Evolutionary conservation across 805 yeast species (phyloP), one percentile per base, ranked within the genome.

Genomic region (Huiozyma sinensis): DNA sequence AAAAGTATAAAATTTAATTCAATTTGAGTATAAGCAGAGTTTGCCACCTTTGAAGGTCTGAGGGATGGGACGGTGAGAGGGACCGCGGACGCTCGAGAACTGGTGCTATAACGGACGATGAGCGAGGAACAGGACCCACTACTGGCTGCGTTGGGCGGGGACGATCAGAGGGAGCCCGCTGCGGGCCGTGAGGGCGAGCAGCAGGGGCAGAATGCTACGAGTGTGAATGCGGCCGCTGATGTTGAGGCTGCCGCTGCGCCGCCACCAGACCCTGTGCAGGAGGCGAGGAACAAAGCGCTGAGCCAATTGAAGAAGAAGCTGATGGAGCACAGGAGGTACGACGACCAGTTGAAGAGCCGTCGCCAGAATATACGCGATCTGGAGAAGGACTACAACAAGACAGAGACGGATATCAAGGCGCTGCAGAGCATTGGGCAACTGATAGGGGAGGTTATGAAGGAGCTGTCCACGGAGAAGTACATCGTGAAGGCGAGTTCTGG

Each of bases 401-500:
- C 98, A 1, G 99, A 92, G 63, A 86, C 88, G 54, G 98, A 92
- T 57, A 92, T 92, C 64, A 90, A 88, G 67, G 97, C 97, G 12
- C 72, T 92, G 52, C 98, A 92, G 66, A 82, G 94, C 50, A 95
- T 92, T 49, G 98, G 98, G 4, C 98, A 92, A 66, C 80, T 92
- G 59, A 84, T 92, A 52, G 98, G 98, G 45, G 98, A 92, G 65
- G 95, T 92, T 29, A 76, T 92, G 68, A 92, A 92, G 64, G 96
- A 88, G 63, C 72, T 92, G 56, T 95, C 90, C 50, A 95, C 86
- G 42, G 98, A 92, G 61, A 73, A 95, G 55, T 92, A 81, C 63
- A 90, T 90, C 51, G 97, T 92, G 41, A 90, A 90, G 69, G 97
- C 97, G 1, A 83, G 95, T 10, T 83, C 92, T 38, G 98, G 98